A percentile compares a stretch with the other conserved stretches of the same genome.
These are phyloP conservation scores for Penicillium paneum DNA, from an alignment of 2,329 filamentous ascomycete species.

Conservation along the genomic window DNA sequence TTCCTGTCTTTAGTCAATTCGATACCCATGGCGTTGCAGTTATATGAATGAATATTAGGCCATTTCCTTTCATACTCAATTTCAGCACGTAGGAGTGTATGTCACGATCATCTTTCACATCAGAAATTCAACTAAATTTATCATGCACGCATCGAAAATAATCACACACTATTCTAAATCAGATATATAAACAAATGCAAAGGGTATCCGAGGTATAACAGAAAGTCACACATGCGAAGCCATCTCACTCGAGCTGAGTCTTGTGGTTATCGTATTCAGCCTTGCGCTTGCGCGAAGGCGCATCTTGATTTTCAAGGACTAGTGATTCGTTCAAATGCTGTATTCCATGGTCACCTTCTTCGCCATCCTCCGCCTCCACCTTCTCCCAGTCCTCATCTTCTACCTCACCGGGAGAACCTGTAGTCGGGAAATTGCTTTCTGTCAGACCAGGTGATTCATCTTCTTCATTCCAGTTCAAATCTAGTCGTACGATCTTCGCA, in stretches of 20 bases:
- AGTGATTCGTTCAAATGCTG: conserved; percentile 34
- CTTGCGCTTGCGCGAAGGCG: conserved; percentile 28
- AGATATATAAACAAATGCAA: not conserved
- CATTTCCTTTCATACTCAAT: not conserved
- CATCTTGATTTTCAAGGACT: conserved; percentile 26
- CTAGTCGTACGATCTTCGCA: conserved; percentile 50
- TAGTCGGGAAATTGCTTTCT: not conserved
- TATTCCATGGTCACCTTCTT: conserved; percentile 33
- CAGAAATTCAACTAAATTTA: not conserved
- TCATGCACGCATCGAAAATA: not conserved
- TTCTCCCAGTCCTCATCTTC: conserved; percentile 46
- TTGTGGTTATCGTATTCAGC: conserved; percentile 26
- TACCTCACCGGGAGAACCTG: conserved; percentile 13
- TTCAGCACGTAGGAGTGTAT: not conserved
- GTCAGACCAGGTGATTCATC: not conserved
- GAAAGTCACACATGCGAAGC: conserved; percentile 4
- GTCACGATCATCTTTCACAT: not conserved
- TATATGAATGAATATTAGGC: not conserved
- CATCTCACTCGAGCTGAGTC: conserved; percentile 16
- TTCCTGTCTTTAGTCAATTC: conserved; percentile 6
- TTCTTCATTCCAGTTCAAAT: conserved; percentile 30
- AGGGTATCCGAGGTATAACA: conserved; percentile 15
- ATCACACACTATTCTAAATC: not conserved
- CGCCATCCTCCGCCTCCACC: conserved; percentile 37
- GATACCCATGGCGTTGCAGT: conserved; percentile 16